These are phyloP conservation scores for Pichia sp. DNA, from an alignment of 1,139 yeast species.

Conservation along the genomic window DNA sequence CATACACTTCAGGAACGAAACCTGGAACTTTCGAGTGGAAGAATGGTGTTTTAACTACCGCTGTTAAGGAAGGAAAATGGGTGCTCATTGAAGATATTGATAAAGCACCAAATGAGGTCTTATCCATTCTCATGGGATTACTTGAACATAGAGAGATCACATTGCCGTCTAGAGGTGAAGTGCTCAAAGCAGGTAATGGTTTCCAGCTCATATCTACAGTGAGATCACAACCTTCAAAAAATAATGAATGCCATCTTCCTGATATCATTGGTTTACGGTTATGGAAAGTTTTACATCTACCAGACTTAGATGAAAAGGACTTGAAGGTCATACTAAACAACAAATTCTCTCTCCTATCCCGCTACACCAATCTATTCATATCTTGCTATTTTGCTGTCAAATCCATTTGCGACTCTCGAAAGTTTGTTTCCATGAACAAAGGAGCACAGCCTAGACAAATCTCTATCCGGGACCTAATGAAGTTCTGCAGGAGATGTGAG, in stretches of 20 bases:
- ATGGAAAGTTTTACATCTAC: constrained; percentile 58
- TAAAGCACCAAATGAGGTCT: constrained; percentile 94
- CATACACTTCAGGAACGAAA: constrained; percentile 84
- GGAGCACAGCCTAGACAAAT: constrained; percentile 72
- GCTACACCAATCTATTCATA: constrained; percentile 52
- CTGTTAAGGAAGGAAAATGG: constrained; percentile 93
- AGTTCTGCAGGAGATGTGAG: constrained; percentile 69
- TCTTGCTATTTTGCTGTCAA: constrained; percentile 52
- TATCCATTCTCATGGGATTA: constrained; percentile 79
- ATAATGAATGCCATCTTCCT: constrained; percentile 33
- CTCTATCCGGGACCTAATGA: constrained; percentile 77
- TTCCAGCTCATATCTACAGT: constrained; percentile 85
- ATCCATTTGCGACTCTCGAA: constrained; percentile 46
- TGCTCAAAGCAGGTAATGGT: constrained; percentile 73
- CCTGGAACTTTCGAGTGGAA: constrained; percentile 98
- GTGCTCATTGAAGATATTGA: constrained; percentile 94
- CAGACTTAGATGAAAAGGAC: constrained; percentile 52
- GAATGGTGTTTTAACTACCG: constrained; percentile 87
- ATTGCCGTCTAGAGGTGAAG: constrained; percentile 90
- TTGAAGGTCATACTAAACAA: constrained; percentile 46
- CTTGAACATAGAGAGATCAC: constrained; percentile 78
- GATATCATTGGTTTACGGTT: constrained; percentile 79
- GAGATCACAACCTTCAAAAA: constrained; percentile 26
- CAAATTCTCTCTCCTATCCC: constrained; percentile 54
- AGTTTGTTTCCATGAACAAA: constrained; percentile 58